phyloP scores from a whole-genome alignment of 2,329 filamentous ascomycete species.

The Fusarium mangiferae region DNA sequence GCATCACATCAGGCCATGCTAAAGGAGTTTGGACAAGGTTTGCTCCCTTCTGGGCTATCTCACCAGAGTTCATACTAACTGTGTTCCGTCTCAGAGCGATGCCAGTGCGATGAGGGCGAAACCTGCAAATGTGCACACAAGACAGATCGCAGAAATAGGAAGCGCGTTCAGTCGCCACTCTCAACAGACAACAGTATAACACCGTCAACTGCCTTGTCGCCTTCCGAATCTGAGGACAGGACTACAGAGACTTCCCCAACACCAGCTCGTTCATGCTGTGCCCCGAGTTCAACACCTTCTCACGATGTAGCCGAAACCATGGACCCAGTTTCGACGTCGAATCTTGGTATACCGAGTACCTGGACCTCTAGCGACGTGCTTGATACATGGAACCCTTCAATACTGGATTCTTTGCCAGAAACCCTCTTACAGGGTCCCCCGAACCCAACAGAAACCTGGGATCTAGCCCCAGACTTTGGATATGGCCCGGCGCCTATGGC shows the following conservation, averaged over 20 bases:
- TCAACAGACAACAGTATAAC: not conserved
- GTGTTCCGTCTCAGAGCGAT: not conserved
- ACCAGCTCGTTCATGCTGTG: not conserved
- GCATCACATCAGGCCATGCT: slow-evolving; percentile 2
- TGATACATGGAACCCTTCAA: not conserved
- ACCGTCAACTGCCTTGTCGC: not conserved
- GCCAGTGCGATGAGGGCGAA: slow-evolving; percentile 7
- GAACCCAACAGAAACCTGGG: not conserved
- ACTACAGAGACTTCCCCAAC: not conserved
- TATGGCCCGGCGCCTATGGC: not conserved
- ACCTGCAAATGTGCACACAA: slow-evolving; percentile 16
- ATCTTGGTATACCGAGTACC: accelerated
- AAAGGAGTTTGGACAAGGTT: slow-evolving; percentile 7
- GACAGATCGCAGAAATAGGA: not conserved
- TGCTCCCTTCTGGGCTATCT: not conserved
- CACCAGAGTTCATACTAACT: not conserved
- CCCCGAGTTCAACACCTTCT: not conserved
- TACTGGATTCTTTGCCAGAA: not conserved
- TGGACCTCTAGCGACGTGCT: not conserved
- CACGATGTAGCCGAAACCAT: not conserved
- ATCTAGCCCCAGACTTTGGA: not conserved
- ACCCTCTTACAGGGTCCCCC: accelerated
- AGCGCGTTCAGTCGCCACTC: not conserved
- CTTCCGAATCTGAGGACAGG: not conserved
- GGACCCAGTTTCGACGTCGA: accelerated